Evolutionary conservation across 805 yeast genomes (phyloP).

Genomic region (Saccharomycopsis amapae): DNA sequence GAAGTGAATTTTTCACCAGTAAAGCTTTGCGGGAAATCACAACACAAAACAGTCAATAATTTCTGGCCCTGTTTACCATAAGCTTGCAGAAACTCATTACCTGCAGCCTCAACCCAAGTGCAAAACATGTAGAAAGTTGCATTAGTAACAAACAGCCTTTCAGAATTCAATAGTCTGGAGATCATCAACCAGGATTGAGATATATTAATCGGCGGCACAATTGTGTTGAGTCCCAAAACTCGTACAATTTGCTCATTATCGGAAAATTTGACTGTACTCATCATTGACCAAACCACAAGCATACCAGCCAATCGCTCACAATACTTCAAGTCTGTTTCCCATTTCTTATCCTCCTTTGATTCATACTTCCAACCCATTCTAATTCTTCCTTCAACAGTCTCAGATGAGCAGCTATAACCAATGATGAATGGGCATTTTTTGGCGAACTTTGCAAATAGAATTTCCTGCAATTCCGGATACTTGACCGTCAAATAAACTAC

Average conservation of each 20-base stretch:
- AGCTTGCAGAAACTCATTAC: slow-evolving; percentile 41
- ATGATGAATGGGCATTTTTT: slow-evolving; percentile 87
- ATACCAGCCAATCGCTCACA: slow-evolving; percentile 87
- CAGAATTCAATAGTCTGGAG: slow-evolving; percentile 62
- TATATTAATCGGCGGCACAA: slow-evolving; percentile 43
- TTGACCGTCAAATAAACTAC: slow-evolving; percentile 46
- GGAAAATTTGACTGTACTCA: slow-evolving; percentile 26
- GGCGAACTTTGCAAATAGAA: slow-evolving; percentile 66
- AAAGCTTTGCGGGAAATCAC: slow-evolving; percentile 47
- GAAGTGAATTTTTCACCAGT: slow-evolving; percentile 56
- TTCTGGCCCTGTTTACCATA: slow-evolving; percentile 72
- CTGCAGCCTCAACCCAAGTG: slow-evolving; percentile 91
- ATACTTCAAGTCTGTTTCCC: slow-evolving; percentile 57
- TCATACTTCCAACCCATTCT: slow-evolving; percentile 84
- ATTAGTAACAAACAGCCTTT: slow-evolving; percentile 44
- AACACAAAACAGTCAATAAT: slow-evolving; percentile 40
- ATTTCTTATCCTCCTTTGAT: slow-evolving; percentile 27
- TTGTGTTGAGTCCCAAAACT: not conserved
- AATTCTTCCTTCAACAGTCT: slow-evolving; percentile 72
- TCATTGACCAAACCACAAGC: slow-evolving; percentile 67
- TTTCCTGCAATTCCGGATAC: slow-evolving; percentile 37
- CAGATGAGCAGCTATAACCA: slow-evolving; percentile 70
- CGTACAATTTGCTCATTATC: not conserved
- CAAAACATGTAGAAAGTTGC: slow-evolving; percentile 66
- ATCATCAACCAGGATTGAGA: slow-evolving; percentile 70